A percentile compares a stretch with the other conserved stretches of the same genome.
phyloP scores from a whole-genome alignment of 139 green algal species.

The Coccomyxa sp. region DNA sequence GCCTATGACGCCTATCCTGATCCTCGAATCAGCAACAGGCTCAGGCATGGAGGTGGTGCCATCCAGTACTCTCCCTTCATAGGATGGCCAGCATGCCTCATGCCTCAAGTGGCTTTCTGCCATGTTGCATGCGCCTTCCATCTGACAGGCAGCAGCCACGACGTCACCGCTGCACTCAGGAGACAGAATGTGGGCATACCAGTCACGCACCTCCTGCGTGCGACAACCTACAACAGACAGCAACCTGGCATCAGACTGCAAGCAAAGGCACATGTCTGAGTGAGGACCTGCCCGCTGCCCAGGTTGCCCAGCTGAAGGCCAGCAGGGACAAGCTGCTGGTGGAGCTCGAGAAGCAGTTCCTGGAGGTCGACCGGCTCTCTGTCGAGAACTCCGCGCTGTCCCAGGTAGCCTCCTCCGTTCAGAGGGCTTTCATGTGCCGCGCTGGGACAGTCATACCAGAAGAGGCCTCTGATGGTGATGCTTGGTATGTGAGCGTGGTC shows the following conservation, averaged over 20 bases:
- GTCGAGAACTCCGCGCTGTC: slow-evolving; percentile 33
- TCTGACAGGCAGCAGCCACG: slow-evolving; percentile 4
- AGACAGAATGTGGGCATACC: not conserved
- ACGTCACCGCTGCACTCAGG: slow-evolving; percentile 8
- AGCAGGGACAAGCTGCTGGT: slow-evolving; percentile 54
- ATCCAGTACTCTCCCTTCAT: too few relatives aligned
- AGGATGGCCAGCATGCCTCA: too few relatives aligned
- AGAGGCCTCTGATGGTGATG: too few relatives aligned
- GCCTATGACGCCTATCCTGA: too few relatives aligned
- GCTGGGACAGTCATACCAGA: too few relatives aligned
- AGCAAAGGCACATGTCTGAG: too few relatives aligned
- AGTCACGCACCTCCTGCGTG: not conserved
- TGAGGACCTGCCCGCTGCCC: too few relatives aligned
- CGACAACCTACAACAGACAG: not conserved
- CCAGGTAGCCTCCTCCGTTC: slow-evolving; percentile 28
- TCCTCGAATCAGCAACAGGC: too few relatives aligned
- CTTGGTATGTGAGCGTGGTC: too few relatives aligned
- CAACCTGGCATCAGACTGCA: not conserved
- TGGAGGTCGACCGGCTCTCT: slow-evolving; percentile 50
- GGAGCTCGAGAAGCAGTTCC: slow-evolving; percentile 55
- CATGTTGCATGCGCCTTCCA: not conserved
- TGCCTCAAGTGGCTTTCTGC: too few relatives aligned
- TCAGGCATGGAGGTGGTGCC: too few relatives aligned
- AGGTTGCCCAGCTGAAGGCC: slow-evolving; percentile 47
- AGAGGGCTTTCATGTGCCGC: too few relatives aligned